Base-by-base conservation (phyloP, 495 filamentous ascomycete species). In the Aspergillus asperescens region DNA sequence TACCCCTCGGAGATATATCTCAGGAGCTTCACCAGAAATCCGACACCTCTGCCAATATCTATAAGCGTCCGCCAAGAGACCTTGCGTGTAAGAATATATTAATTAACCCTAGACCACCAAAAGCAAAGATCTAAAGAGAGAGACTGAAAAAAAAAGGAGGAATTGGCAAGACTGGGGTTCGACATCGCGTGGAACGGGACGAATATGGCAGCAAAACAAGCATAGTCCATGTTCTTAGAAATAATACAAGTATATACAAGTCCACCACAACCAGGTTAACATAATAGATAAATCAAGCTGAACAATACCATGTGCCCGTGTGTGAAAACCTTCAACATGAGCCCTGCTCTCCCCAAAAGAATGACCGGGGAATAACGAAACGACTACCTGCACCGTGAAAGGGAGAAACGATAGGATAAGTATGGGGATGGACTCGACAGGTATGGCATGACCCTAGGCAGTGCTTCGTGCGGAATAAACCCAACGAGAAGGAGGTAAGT, bases 241-340 rank as follows among this genome's bases (percentile, higher is more conserved):
- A 54, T 54, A 41, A 55, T 45, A 48, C 38, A 42, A 50, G 24
- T 48, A 44, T 50, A 48, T 44, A 49, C 54, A 52, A 54, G 40
- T 47, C 23, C 48, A 55, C 47, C 40, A 47, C 32, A 49, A 42
- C 29, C 48, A 38, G 49, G 34, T 53, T 43, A 48, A 48, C 31
- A 49, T 38, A 46, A 50, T 48, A 38, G 31, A 55, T 37, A 40
- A 45, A 60, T 40, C 46, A 49, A 55, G 34, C 42, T 54, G 42
- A 47, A 54, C 35, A 24, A 54, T 44, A 28, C 40, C 51, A 47
- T 40, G 32, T 40, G 51, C 43, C 51, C 23, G 20, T 45, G 22
- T 52, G 23, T 39, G 23, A 38, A 38, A 40, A n/a, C 3, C 32
- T 8, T 35, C 25, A 18, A 31, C 18, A 19, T 20, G 32, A 22